Conservation (phyloP, 495 filamentous ascomycete genomes). For the Hyaloscypha variabilis region DNA sequence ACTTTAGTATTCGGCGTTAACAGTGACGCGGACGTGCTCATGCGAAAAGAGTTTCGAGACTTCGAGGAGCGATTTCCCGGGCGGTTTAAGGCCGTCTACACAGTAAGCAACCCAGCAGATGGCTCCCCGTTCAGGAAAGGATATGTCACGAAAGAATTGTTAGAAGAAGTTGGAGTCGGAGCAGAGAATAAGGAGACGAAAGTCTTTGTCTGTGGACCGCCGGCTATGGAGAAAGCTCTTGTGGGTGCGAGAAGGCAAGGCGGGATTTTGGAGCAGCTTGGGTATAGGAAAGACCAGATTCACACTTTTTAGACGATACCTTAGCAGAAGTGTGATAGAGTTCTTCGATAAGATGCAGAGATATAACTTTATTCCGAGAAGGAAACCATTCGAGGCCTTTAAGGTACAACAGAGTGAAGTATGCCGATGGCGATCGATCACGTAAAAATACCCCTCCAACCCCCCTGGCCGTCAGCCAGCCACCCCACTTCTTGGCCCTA, state of each 20-base stretch:
- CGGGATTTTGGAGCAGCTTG: conserved; percentile 54
- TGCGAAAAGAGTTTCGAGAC: conserved; percentile 54
- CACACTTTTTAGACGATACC: conserved; percentile 47
- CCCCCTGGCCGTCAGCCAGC: not conserved
- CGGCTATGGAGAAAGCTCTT: conserved; percentile 59
- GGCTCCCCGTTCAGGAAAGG: conserved; percentile 44
- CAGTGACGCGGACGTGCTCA: conserved; percentile 43
- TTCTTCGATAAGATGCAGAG: too few relatives aligned
- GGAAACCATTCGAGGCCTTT: not conserved
- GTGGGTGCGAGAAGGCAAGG: conserved; percentile 37
- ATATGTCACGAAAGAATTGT: conserved; percentile 51
- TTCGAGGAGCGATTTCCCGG: conserved; percentile 43
- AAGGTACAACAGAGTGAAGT: not conserved
- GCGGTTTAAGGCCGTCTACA: conserved; percentile 61
- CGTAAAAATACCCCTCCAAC: not conserved
- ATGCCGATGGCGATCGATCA: not conserved
- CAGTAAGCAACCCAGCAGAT: conserved; percentile 51
- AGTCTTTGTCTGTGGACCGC: conserved; percentile 55
- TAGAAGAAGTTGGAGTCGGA: conserved; percentile 49
- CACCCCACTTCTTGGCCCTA: not conserved
- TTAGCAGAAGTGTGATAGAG: not conserved
- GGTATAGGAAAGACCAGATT: conserved; percentile 56
- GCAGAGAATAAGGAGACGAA: conserved; percentile 38
- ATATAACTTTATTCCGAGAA: not conserved
- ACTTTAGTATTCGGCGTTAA: conserved; percentile 69